Evolutionary conservation across 345 rosid species (phyloP).

Genomic region (Mangifera indica): DNA sequence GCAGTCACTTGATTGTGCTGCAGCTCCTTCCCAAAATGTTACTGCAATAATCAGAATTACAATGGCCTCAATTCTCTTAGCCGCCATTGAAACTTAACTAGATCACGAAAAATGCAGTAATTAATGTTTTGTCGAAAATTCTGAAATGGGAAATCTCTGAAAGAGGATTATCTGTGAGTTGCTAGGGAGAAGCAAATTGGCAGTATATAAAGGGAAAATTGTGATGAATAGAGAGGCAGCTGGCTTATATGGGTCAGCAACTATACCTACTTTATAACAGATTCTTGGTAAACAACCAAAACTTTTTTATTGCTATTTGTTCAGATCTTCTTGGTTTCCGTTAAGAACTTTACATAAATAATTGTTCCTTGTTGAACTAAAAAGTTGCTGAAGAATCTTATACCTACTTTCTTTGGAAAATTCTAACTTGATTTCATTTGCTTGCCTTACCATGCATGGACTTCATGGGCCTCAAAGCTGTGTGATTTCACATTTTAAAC

Average conservation of each 20-base stretch:
- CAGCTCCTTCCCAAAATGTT: slow-evolving; percentile 8
- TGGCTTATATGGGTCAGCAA: slow-evolving; percentile 10
- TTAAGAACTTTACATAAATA: not conserved
- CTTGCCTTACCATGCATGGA: too few relatives aligned
- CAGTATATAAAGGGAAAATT: not conserved
- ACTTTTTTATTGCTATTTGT: not conserved
- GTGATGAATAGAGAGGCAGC: not conserved
- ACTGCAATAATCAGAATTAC: slow-evolving; percentile 1
- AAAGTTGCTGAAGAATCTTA: not conserved
- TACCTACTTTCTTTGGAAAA: not conserved
- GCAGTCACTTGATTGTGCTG: slow-evolving; percentile 22
- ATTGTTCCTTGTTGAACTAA: not conserved
- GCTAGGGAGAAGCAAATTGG: not conserved
- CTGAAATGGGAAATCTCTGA: not conserved
- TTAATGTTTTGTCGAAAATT: not conserved
- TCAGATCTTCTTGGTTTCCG: not conserved
- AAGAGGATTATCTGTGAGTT: not conserved
- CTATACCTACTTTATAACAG: slow-evolving; percentile 9
- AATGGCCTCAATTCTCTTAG: not conserved
- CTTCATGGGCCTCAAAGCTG: too few relatives aligned
- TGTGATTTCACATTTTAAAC: too few relatives aligned
- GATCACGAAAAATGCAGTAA: not conserved
- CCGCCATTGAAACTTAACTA: slow-evolving; percentile 10
- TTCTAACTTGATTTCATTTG: too few relatives aligned
- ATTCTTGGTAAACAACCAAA: slow-evolving; percentile 17